Conservation (phyloP, 306 rosid genomes). For the Quercus wislizeni region DNA sequence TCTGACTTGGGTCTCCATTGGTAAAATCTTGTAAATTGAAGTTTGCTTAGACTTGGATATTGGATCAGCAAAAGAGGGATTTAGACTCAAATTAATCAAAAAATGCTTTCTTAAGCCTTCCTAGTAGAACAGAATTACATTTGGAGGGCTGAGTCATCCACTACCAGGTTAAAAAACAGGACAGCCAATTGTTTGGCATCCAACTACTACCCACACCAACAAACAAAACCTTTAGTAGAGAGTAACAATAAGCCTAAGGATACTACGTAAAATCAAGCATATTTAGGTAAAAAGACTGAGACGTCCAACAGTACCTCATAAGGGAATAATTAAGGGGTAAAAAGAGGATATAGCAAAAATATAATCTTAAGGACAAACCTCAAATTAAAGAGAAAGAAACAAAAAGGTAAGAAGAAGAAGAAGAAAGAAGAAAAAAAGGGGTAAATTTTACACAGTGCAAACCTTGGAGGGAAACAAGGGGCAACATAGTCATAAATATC, state of each 20-base stretch:
- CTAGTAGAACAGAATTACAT: background rate
- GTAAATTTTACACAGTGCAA: constrained; percentile 21
- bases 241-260: background rate
- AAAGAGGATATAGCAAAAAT: constrained; percentile 15
- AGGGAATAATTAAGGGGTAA: background rate
- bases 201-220: background rate
- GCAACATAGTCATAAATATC: constrained; percentile 89
- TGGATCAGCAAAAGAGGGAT: background rate
- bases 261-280: background rate
- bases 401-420: constrained; percentile 16
- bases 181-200: background rate
- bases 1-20: no score
- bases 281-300: background rate
- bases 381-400: constrained; percentile 9
- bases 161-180: background rate
- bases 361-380: constrained; percentile 9
- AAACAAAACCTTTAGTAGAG: background rate
- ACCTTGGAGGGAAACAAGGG: constrained; percentile 99
- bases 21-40: no score
- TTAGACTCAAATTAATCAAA: background rate
- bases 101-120: background rate
- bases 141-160: background rate
- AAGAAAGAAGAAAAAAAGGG: background rate
- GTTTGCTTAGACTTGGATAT: background rate
- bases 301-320: constrained; percentile 3